Evolutionary conservation across 768 basidiomycete genomes (phyloP), one percentile per base, ranked within the genome.

Genomic region (Tylopilus plumbeoviolaceoides): DNA sequence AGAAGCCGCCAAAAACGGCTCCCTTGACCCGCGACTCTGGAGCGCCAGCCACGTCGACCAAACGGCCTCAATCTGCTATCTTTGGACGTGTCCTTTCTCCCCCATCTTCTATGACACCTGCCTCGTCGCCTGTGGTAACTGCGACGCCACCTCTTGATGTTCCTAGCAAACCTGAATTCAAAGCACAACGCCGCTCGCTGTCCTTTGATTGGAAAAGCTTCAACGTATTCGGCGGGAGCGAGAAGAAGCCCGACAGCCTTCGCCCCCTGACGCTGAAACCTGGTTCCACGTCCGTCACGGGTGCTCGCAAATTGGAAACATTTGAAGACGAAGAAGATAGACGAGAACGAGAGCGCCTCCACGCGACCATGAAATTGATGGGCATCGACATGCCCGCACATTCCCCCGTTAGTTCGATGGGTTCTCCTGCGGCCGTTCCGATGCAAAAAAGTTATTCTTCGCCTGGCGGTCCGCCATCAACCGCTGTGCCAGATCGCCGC

Each of bases 341-440:
- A 36, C 80, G 78, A 56, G 93, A 95, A 70, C 77, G 95, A 50
- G 93, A 94, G 66, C 81, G 93, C 15, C 75, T 98, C 50, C 79
- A 87, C 58, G 91, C 91, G 15, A 91, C 92, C 25, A 89, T 98
- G 89, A 91, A 92, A 67, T 73, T 95, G 27, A 92, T 95, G 87
- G 95, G 95, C 5, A 91, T 95, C 55, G 84, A 81, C 44, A 74
- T 87, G 67, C 83, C 85, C 28, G 66, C 74, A n/a, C 63, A 75
- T 46, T 72, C 78, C 14, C 69, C 79, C n/a, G 31, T 54, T 14
- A 62, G 53, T 15, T 55, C 62, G 42, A 15, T 55, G 3, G 44
- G 57, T 20, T 61, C 61, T 30, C 65, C 65, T 20, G 51, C 75
- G 31, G 73, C 70, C 20, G 66, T 70, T 28, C 63, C 66, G 33